These are phyloP conservation scores for Colletotrichum sp. DNA, from an alignment of 2,329 filamentous ascomycete genomes.

Conservation along the genomic window DNA sequence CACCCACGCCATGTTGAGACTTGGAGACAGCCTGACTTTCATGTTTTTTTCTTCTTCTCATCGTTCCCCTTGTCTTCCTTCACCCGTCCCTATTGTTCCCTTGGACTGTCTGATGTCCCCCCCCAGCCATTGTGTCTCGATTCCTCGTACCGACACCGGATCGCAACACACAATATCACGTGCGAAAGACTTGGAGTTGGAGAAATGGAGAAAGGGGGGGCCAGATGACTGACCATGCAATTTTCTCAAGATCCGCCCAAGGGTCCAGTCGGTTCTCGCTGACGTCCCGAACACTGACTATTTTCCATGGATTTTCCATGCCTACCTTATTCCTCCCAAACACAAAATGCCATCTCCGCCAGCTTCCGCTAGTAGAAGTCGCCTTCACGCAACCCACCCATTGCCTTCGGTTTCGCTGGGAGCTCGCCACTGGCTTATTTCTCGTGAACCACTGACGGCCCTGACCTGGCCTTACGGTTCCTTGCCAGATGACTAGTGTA, in stretches of 20 bases:
- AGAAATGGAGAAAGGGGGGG: neutral
- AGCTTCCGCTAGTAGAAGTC: neutral
- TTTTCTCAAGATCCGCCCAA: conserved; percentile 10
- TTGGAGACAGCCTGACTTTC: neutral
- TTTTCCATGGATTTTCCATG: neutral
- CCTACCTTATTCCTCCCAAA: neutral
- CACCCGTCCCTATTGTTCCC: neutral
- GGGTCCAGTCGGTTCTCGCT: conserved; percentile 6
- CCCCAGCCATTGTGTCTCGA: neutral
- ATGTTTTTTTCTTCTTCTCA: neutral
- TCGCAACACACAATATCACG: neutral
- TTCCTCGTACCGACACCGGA: neutral
- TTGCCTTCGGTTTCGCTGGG: neutral
- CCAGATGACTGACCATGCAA: conserved; percentile 5
- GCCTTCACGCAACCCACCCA: neutral
- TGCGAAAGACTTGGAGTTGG: neutral
- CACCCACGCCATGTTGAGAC: neutral
- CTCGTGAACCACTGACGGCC: neutral
- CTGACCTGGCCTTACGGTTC: neutral
- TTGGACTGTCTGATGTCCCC: neutral
- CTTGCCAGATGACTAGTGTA: neutral
- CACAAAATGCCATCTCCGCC: neutral
- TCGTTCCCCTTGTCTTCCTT: neutral
- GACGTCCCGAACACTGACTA: neutral
- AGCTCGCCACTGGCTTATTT: neutral